phyloP scores from a whole-genome alignment of 352 stramenopile species.

The Globisporangium spiculum region DNA sequence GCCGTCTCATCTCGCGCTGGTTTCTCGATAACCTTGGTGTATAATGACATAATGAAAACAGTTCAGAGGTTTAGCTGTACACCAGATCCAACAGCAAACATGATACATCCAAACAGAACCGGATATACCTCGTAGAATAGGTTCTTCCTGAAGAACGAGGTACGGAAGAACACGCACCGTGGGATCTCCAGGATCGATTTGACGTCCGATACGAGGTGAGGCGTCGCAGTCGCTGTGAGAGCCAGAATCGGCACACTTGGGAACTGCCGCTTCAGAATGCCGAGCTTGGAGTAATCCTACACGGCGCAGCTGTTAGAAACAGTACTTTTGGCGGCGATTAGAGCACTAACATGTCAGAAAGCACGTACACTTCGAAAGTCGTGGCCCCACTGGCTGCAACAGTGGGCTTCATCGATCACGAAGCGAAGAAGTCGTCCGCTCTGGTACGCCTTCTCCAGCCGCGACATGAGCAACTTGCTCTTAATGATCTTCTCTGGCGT shows the following conservation, averaged over 20 bases:
- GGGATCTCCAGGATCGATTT: conserved; percentile 74
- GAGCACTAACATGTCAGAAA: neutral
- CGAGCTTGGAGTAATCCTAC: conserved; percentile 92
- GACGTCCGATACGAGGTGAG: conserved; percentile 67
- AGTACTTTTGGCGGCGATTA: neutral
- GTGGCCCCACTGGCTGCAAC: conserved; percentile 81
- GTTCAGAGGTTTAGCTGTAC: neutral
- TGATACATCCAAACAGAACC: conserved; percentile 18
- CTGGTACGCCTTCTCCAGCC: conserved; percentile 89
- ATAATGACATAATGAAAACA: too few relatives aligned
- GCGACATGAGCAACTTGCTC: conserved; percentile 84
- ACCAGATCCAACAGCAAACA: neutral
- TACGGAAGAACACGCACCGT: conserved; percentile 84
- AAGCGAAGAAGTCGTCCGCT: conserved; percentile 82
- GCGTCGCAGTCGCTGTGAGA: conserved; percentile 86
- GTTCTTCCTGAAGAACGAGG: conserved; percentile 90
- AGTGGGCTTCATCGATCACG: conserved; percentile 92
- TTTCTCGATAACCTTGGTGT: conserved; percentile 31
- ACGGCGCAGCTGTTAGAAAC: neutral
- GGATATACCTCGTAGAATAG: conserved; percentile 82
- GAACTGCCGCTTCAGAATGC: conserved; percentile 89
- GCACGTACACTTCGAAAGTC: conserved; percentile 67
- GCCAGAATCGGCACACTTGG: conserved; percentile 89
- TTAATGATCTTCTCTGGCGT: conserved; percentile 93
- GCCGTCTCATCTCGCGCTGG: conserved; percentile 43